Conservation (phyloP, 192 early-diverging fungal species). For the Coemansia sp. region DNA sequence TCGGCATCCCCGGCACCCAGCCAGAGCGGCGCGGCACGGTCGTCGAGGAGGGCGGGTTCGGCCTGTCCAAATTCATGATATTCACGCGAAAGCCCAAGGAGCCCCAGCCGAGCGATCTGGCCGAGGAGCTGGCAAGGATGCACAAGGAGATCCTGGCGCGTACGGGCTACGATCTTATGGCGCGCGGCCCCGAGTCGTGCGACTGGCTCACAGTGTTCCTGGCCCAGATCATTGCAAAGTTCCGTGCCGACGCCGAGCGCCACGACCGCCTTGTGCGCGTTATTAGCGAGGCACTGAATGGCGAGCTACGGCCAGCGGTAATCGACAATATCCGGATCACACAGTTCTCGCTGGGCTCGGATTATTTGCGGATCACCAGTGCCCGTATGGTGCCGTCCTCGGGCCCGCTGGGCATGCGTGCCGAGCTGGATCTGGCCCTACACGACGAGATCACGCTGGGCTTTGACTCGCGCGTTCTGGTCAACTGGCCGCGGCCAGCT, state of each 20-base stretch:
- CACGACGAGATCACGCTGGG: constrained; percentile 92
- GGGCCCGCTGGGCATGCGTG: constrained; percentile 42
- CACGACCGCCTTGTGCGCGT: constrained; percentile 45
- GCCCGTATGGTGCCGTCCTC: constrained; percentile 45
- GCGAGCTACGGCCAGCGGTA: constrained; percentile 37
- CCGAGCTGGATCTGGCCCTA: constrained; percentile 70
- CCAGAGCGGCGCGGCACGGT: constrained; percentile 7
- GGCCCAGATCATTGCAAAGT: constrained; percentile 48
- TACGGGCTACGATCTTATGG: constrained; percentile 36
- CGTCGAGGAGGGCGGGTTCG: constrained; percentile 36
- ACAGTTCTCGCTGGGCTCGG: constrained; percentile 48
- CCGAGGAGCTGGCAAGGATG: constrained; percentile 41
- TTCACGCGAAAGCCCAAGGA: constrained; percentile 45
- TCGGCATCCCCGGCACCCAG: background rate
- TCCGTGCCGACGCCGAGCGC: constrained; percentile 45
- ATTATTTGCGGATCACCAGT: constrained; percentile 41
- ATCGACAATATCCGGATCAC: constrained; percentile 48
- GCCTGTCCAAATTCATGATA: constrained; percentile 42
- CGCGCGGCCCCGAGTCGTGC: constrained; percentile 42
- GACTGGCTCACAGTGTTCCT: constrained; percentile 55
- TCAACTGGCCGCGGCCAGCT: constrained; percentile 90
- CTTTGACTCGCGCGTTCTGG: constrained; percentile 81
- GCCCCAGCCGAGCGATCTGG: constrained; percentile 22
- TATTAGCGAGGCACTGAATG: constrained; percentile 46
- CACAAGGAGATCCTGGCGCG: constrained; percentile 44